Base-by-base conservation (phyloP, 2,329 filamentous ascomycete genomes). In the Colletotrichum eremochloae region DNA sequence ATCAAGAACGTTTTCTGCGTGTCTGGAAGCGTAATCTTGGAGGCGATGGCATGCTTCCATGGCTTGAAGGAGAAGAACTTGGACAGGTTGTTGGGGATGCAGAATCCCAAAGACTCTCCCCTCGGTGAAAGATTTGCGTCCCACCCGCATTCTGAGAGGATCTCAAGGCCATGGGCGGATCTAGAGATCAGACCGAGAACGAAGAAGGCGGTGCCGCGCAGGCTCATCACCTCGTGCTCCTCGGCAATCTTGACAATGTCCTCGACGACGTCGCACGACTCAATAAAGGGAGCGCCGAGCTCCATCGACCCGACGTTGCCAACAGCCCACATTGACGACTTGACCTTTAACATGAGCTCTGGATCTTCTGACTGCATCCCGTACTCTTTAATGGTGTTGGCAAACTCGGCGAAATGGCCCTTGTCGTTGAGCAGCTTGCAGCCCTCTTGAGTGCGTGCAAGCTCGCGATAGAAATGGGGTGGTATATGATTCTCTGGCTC, bases 301-400 rank as follows among this genome's bases (percentile, higher is more conserved):
- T 98, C 96, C 95, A 99, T 98, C 0, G 95, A 98, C 0, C 96
- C 96, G 48, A 99, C 96, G 77, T 99, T 99, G 33, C 96, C 96
- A 1, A 99, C 95, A 0, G 96, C 96, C 96, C 96, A 99, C 60
- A 99, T 86, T 79, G 95, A 98, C 9, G 95, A 96, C 81, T 99
- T 99, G 75, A 98, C 94, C 80, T 98, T 98, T 71, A 94, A 90
- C 56, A 98, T 91, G 33, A 92, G 88, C 81, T 99, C 96, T 0
- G 89, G 80, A 77, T 99, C 96, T 75, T 97, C 93, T 53, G 92
- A 91, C 76, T 96, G 93, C 85, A 95, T 92, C 46, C 92, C 93
- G 76, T 95, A 92, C 74, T 98, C 95, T 61, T 92, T 91, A 75
- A 99, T 97, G 0, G 94, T 98, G 57, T 90, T 87, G 0, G 92